Percentiles rank a stretch among this genome's conserved stretches.
These are phyloP conservation scores for Epichloe gansuensis DNA, from an alignment of 2,329 filamentous ascomycete genomes.

Conservation along the genomic window DNA sequence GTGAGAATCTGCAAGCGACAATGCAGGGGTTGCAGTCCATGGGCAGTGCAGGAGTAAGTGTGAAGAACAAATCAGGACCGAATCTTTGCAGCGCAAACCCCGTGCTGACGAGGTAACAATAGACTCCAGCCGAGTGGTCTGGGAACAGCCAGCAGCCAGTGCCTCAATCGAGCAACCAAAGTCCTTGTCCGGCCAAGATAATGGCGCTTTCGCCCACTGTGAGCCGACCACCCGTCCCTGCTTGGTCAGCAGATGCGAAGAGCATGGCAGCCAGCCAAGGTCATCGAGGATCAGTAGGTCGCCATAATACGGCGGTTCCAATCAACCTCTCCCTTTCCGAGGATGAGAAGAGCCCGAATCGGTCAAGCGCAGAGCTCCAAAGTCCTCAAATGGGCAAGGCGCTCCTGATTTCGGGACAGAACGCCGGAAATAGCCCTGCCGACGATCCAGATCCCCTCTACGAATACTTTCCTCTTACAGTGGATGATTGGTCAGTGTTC, in stretches of 20 bases:
- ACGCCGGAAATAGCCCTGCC: conserved; percentile 44
- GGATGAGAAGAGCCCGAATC: conserved; percentile 45
- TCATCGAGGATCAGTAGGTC: conserved; percentile 12
- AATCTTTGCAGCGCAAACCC: not conserved
- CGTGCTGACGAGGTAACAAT: conserved; percentile 15
- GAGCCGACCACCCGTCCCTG: conserved; percentile 39
- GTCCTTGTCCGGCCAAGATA: conserved; percentile 38
- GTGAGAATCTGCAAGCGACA: conserved; percentile 17
- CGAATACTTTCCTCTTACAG: conserved; percentile 83
- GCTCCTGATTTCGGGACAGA: conserved; percentile 20
- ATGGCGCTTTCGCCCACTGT: conserved; percentile 38
- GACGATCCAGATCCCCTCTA: conserved; percentile 78
- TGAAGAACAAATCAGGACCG: not conserved
- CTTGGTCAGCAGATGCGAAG: conserved; percentile 30
- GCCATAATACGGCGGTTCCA: conserved; percentile 22
- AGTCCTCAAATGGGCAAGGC: conserved; percentile 37
- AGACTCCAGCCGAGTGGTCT: conserved; percentile 31
- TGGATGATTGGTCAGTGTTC: conserved; percentile 63
- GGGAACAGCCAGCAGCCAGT: conserved; percentile 22
- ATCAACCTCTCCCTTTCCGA: conserved; percentile 46
- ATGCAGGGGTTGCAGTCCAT: conserved; percentile 20
- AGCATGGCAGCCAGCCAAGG: conserved; percentile 11
- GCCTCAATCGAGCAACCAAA: conserved; percentile 20
- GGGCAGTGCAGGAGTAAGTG: conserved; percentile 22
- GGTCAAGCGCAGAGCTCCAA: conserved; percentile 34